These are phyloP conservation scores for Linnemannia exigua DNA, from an alignment of 192 early-diverging fungal species.

Conservation along the genomic window DNA sequence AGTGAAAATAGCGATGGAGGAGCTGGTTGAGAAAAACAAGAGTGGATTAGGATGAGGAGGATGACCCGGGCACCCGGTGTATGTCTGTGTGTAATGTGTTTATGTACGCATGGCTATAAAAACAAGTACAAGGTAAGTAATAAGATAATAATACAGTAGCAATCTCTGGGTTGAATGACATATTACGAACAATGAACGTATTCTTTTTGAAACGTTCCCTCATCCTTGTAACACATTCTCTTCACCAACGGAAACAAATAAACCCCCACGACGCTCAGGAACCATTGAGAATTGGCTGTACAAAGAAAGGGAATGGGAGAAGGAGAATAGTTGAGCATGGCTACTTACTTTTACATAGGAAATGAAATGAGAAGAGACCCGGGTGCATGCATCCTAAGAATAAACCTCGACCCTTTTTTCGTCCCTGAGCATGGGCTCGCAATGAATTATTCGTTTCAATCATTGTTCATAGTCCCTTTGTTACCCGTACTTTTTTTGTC, in stretches of 20 bases:
- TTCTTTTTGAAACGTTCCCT: background rate
- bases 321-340: background rate
- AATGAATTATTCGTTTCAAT: background rate
- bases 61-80: too few species aligned
- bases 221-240: background rate
- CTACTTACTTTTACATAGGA: background rate
- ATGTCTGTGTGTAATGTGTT: too few species aligned
- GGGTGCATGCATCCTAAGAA: slow-evolving; percentile 6
- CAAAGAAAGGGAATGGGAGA: background rate
- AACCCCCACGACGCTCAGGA: background rate
- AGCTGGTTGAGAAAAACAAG: too few species aligned
- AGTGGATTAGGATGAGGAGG: too few species aligned
- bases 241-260: too few species aligned
- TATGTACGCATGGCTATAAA: too few species aligned
- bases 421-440: background rate
- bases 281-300: background rate
- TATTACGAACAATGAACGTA: too few species aligned
- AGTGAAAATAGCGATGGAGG: too few species aligned
- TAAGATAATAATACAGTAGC: background rate
- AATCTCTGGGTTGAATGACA: background rate
- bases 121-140: background rate
- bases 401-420: background rate
- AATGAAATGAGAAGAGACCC: background rate
- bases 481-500: slow-evolving; percentile 3
- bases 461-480: background rate